Base-by-base conservation (phyloP, 140 eudicot species). In the Oenanthe javanica region DNA sequence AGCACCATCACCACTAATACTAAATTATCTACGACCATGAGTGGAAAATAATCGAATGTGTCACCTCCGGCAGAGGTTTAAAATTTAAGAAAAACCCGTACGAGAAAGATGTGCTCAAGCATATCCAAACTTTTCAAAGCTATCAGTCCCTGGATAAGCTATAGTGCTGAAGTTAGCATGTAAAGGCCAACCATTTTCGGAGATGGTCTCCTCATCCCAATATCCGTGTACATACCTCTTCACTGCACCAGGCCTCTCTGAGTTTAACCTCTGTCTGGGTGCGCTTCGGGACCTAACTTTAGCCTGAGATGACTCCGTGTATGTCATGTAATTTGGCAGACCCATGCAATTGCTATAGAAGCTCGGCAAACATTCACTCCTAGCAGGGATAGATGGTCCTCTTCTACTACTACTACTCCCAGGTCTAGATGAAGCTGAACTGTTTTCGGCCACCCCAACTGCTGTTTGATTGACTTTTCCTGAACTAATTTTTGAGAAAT, bases 231-330 rank as follows among this genome's bases (percentile, higher is more conserved):
- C 84, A 59, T 77, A 43, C 84, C 77, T 48, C 82, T 84, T 63
- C 79, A 79, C 77, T 12, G 87, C 51, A 73, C 88, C 88, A 23
- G 85, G 82, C 42, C 84, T 88, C 77, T 90, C 94, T 25, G 79
- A 70, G 81, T 81, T 88, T 84, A 83, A 46, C 86, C 97, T 88
- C 76, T 93, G 98, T 84, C 90, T 91, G 5, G 98, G 96, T 12
- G 97, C 97, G 69, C 97, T 93, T 19, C 89, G 97, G 46, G 97
- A 93, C 92, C 98, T 88, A 31, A 88, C 72, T 76, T 91, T 93
- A 9, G 98, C 98, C 67, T 84, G 83, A 36, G 92, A 87, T 25
- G 98, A 93, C 74, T 91, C 89, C 3, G 97, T 93, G 75, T 90
- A 80, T 36, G 96, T 83, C 98, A 93, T 93, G 88, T 91, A 93